phyloP scores from a whole-genome alignment of 2,329 filamentous ascomycete genomes.

The Calonectria leucothoes region DNA sequence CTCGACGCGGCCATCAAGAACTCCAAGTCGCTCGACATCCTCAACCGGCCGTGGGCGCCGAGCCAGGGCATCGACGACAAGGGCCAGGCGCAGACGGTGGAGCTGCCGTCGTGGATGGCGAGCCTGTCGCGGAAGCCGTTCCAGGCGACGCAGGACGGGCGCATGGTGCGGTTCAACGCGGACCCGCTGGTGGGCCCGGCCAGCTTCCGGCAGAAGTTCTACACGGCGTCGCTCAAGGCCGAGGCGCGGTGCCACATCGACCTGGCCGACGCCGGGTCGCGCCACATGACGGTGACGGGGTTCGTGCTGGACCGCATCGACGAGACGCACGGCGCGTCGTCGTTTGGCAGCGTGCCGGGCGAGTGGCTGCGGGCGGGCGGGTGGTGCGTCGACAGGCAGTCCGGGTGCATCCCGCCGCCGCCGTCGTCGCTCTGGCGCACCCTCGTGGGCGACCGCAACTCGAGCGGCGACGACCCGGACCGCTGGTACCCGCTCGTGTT shows the following conservation, averaged over 20 bases:
- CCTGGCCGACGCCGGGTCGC: neutral
- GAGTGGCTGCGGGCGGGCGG: neutral
- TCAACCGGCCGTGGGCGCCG: neutral
- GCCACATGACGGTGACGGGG: neutral
- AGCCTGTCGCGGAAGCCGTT: neutral
- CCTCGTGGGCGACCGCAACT: neutral
- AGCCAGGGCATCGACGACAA: neutral
- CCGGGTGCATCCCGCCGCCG: neutral
- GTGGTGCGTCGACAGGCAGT: neutral
- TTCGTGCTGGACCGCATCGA: neutral
- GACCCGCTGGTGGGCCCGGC: neutral
- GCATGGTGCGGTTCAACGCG: neutral
- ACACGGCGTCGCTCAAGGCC: neutral
- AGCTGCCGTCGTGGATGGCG: neutral
- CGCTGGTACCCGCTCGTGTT: neutral
- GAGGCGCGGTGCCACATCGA: neutral
- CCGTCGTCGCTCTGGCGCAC: neutral
- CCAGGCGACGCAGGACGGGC: neutral
- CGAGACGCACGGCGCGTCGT: neutral
- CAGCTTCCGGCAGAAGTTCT: neutral
- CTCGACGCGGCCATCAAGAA: neutral
- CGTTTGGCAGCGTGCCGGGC: neutral
- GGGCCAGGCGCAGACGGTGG: neutral
- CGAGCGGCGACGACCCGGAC: neutral
- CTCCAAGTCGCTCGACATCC: neutral